Evolutionary conservation across 2,329 filamentous ascomycete genomes (phyloP), one percentile per base, ranked within the genome.

Genomic region (Arachnopeziza araneosa): DNA sequence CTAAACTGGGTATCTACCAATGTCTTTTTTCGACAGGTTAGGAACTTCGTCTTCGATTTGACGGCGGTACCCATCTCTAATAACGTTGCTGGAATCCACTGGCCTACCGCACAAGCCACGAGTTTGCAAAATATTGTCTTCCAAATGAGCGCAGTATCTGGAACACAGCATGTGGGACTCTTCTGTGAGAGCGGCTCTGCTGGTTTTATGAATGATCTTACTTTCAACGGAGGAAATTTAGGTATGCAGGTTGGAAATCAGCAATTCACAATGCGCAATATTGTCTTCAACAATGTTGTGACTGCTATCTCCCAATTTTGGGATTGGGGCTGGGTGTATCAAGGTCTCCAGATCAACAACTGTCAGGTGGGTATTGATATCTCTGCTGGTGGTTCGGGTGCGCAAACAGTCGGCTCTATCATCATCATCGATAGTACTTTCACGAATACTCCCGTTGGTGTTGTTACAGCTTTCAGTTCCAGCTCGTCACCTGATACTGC

Each of bases 1-100:
- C 90, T 90, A 77, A 89, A 85, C 83, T 89, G 85, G 75, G 85
- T 84, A 68, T 91, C 91, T 75, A 87, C 91, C 72, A 85, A 83
- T 65, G 82, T 86, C 8, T 89, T 89, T 72, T 85, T 79, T 68
- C 78, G 85, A 50, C 82, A 85, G 65, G 79, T 89, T 59, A 77
- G 84, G 10, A 90, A 90, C 67, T 77, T 90, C 54, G 75, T 85
- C 57, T 76, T 89, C 68, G 89, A 93, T 70, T 75, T 78, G 52
- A 77, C 74, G 17, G 54, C 54, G 21, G 58, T 68, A 1, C 62
- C 52, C 2, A 26, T 17, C n/a, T n/a, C 23, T 12, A 55, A 73
- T 22, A 71, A 64, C 24, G 74, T 71, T 49, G 70, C 72, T 36
- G 75, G 73, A 54, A 80, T 83, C 55, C 80, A 83, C 66, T 83